These are phyloP conservation scores for Ustilago shanxiensis DNA, from an alignment of 1,284 basidiomycete species.

Conservation along the genomic window DNA sequence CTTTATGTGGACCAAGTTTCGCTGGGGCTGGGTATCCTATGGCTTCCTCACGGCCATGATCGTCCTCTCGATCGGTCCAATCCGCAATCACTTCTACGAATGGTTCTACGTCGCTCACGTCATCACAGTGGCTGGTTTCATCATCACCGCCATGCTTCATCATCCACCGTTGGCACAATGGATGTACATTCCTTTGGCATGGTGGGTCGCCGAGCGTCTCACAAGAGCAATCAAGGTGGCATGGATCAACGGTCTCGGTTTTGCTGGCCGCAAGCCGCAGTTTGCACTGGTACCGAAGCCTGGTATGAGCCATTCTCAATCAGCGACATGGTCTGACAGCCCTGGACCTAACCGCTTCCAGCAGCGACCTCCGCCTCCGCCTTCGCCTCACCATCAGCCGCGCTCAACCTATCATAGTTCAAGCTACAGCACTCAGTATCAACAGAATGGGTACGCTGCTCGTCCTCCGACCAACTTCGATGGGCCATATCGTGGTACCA, in stretches of 20 bases:
- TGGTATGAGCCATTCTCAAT: constrained; percentile 20
- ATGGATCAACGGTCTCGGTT: constrained; percentile 76
- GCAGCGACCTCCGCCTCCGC: constrained; percentile 10
- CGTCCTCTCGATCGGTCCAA: constrained; percentile 76
- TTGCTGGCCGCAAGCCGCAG: constrained; percentile 58
- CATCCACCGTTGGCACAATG: constrained; percentile 75
- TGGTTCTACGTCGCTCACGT: constrained; percentile 81
- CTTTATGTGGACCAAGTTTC: constrained; percentile 79
- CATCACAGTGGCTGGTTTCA: constrained; percentile 70
- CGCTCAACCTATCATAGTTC: constrained; percentile 7
- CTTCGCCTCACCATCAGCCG: constrained; percentile 11
- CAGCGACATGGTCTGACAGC: constrained; percentile 13
- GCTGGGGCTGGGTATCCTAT: constrained; percentile 81
- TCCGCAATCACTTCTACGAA: constrained; percentile 81
- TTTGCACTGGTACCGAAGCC: constrained; percentile 48
- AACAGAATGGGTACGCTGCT: background rate
- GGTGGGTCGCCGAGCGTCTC: constrained; percentile 75
- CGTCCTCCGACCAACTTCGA: constrained; percentile 20
- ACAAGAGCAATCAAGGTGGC: constrained; percentile 77
- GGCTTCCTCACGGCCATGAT: constrained; percentile 79
- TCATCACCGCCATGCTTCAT: constrained; percentile 65
- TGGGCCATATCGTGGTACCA: constrained; percentile 27
- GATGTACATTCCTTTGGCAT: constrained; percentile 64
- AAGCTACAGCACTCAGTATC: constrained; percentile 13
- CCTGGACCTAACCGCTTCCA: constrained; percentile 16